These are phyloP conservation scores for Strobilomyces echinocephalus DNA, from an alignment of 768 basidiomycete genomes.

Conservation along the genomic window DNA sequence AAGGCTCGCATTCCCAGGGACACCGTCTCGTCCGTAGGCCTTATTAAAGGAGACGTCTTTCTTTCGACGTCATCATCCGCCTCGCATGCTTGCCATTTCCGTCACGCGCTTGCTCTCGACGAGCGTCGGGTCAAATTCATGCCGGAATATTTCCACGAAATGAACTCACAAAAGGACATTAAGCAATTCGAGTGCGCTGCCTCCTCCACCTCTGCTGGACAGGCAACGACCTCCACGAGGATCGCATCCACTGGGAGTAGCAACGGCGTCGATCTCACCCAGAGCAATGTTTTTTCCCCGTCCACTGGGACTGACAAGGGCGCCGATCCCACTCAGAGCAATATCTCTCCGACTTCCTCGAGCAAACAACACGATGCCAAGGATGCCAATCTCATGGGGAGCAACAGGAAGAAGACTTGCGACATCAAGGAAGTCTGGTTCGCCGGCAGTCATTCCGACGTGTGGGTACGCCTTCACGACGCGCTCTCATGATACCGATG, in stretches of 20 bases:
- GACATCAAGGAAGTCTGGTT: slow-evolving; percentile 67
- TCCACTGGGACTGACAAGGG: not conserved
- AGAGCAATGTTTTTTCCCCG: no score
- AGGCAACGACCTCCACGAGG: not conserved
- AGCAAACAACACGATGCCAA: not conserved
- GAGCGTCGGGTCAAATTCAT: slow-evolving; percentile 43
- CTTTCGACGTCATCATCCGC: slow-evolving; percentile 4
- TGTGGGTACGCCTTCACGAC: slow-evolving; percentile 12
- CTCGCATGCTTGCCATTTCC: slow-evolving; percentile 9
- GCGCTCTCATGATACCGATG: not conserved
- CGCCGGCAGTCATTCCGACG: slow-evolving; percentile 41
- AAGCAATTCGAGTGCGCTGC: slow-evolving; percentile 11
- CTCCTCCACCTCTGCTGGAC: not conserved
- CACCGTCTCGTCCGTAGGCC: slow-evolving; percentile 3
- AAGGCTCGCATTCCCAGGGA: not conserved
- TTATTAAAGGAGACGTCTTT: slow-evolving; percentile 1
- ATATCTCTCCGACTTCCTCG: not conserved
- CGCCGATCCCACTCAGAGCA: no score
- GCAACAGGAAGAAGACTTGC: not conserved
- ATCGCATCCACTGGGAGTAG: not conserved
- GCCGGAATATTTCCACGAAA: slow-evolving; percentile 32
- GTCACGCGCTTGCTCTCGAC: slow-evolving; percentile 16
- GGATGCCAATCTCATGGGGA: not conserved
- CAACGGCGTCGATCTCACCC: no score
- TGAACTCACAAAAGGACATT: slow-evolving; percentile 17